phyloP scores from a whole-genome alignment of 2,329 filamentous ascomycete species.

The Periconia digitata region DNA sequence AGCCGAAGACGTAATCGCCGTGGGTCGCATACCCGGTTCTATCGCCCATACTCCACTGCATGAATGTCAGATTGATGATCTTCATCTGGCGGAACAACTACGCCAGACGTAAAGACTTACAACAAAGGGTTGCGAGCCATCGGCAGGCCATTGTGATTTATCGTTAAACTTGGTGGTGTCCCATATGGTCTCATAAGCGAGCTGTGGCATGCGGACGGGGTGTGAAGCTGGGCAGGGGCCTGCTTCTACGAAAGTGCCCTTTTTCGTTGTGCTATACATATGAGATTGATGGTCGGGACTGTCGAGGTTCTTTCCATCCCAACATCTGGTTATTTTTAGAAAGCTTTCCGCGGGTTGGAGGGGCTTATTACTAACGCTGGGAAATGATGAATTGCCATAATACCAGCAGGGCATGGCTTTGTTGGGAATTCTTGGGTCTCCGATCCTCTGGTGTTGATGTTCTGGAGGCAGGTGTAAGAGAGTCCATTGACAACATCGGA shows the following conservation, averaged over 20 bases:
- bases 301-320: conserved; percentile 62
- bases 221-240: conserved; percentile 27
- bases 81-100: neutral
- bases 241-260: conserved; percentile 21
- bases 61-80: neutral
- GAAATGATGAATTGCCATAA: conserved; percentile 33
- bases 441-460: conserved; percentile 31
- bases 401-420: conserved; percentile 25
- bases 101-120: neutral
- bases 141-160: conserved; percentile 32
- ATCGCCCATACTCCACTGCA: conserved; percentile 19
- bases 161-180: conserved; percentile 32
- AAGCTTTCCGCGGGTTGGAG: neutral
- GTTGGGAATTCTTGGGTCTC: conserved; percentile 30
- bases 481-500: conserved; percentile 20
- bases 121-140: conserved; percentile 20
- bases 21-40: conserved; percentile 25
- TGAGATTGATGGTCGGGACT: conserved; percentile 55
- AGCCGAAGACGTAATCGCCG: conserved; percentile 30
- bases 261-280: conserved; percentile 28
- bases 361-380: conserved; percentile 26
- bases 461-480: conserved; percentile 28
- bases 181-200: conserved; percentile 33
- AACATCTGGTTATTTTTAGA: conserved; percentile 50
- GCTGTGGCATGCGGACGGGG: conserved; percentile 27